A percentile compares a stretch with the other conserved stretches of the same genome.
Conservation (phyloP, 2,329 filamentous ascomycete genomes). For the Cercospora brassicicola region DNA sequence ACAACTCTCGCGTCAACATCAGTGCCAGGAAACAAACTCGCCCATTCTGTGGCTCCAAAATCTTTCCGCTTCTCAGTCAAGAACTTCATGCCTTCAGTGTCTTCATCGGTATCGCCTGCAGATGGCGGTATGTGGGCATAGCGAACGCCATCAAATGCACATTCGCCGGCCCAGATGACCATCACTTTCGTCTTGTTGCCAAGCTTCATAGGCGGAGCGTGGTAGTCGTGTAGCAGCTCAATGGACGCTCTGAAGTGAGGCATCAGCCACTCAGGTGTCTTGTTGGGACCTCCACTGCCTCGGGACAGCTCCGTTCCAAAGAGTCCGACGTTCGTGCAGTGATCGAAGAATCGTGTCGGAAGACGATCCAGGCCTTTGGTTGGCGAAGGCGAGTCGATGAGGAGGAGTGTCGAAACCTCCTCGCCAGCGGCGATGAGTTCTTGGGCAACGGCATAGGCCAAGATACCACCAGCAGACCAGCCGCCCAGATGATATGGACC, state of each 20-base stretch:
- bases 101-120: constrained; percentile 40
- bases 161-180: constrained; percentile 52
- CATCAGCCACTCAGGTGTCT: constrained; percentile 50
- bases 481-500: constrained; percentile 66
- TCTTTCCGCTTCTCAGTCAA: constrained; percentile 51
- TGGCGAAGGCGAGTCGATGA: constrained; percentile 37
- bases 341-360: constrained; percentile 55
- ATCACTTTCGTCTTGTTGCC: constrained; percentile 43
- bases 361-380: constrained; percentile 58
- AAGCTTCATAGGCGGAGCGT: constrained; percentile 37
- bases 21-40: constrained; percentile 45
- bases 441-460: constrained; percentile 52
- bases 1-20: constrained; percentile 39
- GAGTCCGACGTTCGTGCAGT: constrained; percentile 51
- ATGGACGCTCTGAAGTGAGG: constrained; percentile 55
- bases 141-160: constrained; percentile 46
- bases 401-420: constrained; percentile 31
- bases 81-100: constrained; percentile 53
- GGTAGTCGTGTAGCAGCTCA: constrained; percentile 50
- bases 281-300: not conserved
- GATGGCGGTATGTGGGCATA: constrained; percentile 37
- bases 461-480: constrained; percentile 75
- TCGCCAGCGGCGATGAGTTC: constrained; percentile 29
- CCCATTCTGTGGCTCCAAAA: constrained; percentile 52
- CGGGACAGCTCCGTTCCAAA: constrained; percentile 46